Evolutionary conservation across 306 rosid species (phyloP).

Genomic region (Cicer judaicum): DNA sequence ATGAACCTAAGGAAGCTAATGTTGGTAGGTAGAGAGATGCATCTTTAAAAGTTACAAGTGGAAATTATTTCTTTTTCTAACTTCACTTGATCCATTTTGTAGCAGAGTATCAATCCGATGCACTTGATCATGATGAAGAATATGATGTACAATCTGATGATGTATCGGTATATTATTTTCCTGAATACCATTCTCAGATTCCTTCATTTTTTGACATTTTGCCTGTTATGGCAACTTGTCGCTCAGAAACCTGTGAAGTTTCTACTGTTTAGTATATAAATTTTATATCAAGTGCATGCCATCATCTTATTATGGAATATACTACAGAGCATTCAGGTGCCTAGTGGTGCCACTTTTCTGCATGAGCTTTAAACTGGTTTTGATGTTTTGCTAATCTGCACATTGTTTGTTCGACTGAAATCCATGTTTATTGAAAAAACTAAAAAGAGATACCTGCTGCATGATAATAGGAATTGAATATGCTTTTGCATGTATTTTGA

Average conservation of each 20-base stretch:
- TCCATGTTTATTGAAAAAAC: slow-evolving; percentile 15
- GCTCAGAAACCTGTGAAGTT: slow-evolving; percentile 18
- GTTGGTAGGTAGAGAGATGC: slow-evolving; percentile 63
- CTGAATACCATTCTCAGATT: slow-evolving; percentile 21
- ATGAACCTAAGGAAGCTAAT: slow-evolving; percentile 57
- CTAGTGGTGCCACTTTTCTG: slow-evolving; percentile 35
- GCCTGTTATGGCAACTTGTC: slow-evolving; percentile 29
- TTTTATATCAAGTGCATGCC: slow-evolving; percentile 30
- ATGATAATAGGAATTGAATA: slow-evolving; percentile 10
- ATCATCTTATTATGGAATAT: slow-evolving; percentile 17
- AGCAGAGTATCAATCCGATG: slow-evolving; percentile 54
- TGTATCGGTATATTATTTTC: slow-evolving; percentile 57
- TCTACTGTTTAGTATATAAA: slow-evolving; percentile 18
- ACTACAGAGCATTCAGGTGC: neutral
- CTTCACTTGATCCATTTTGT: slow-evolving; percentile 43
- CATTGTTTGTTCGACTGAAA: slow-evolving; percentile 32
- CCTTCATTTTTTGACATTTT: slow-evolving; percentile 32
- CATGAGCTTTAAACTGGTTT: slow-evolving; percentile 38
- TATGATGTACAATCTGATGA: slow-evolving; percentile 64
- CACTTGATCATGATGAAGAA: slow-evolving; percentile 64
- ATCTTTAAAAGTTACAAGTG: slow-evolving; percentile 38
- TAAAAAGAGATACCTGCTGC: slow-evolving; percentile 13
- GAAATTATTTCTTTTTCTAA: slow-evolving; percentile 33
- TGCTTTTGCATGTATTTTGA: slow-evolving; percentile 11
- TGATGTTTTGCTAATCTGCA: slow-evolving; percentile 27